Evolutionary conservation across 192 early-diverging fungal species (phyloP), one percentile per base, ranked within the genome.

Genomic region (Powellomyces hirtus): DNA sequence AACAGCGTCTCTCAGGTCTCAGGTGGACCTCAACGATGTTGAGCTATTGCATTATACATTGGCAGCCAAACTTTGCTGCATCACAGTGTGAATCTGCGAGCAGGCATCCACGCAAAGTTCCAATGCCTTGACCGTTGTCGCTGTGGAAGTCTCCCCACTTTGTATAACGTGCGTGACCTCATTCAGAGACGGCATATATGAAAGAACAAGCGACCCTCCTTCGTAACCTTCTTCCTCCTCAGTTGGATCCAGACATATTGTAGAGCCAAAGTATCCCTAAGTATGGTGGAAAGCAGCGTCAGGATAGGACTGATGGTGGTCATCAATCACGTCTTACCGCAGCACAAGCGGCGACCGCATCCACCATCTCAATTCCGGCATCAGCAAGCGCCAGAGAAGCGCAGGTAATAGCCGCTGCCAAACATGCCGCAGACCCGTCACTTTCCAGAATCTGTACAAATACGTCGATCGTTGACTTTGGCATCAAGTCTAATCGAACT

Each of bases 341-440:
- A 13, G 91, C 80, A 58, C 82, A 86, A 13, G 85, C 91, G 6
- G 87, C 85, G 6, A 94, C 91, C n/a, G 80, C 72, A 75, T 94
- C 92, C 42, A 78, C 64, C 90, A 94, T 92, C 70, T 93, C 90
- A 57, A 94, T 90, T 16, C 91, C 91, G 13, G 92, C 91, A 77
- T 94, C 90, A 10, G 90, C 89, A 13, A 94, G 67, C 11, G 80
- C 82, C 57, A 84, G 55, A 2, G 81, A 71, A 1, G 82, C 79
- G 40, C 67, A 79, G 26, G 86, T 89, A 7, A 91, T 85, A 11
- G 88, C 90, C 24, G 84, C 89, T 72, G 53, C 86, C 79, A 61
- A 82, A 66, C 85, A 82, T 8, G 89, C 83, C 18, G 74, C 75
- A 20, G 75, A 81, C 6, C 89, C 90, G 58, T 90, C 90, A 49